Evolutionary conservation across 768 basidiomycete genomes (phyloP), one percentile per base, ranked within the genome.

Genomic region (Collybiopsis confluens): DNA sequence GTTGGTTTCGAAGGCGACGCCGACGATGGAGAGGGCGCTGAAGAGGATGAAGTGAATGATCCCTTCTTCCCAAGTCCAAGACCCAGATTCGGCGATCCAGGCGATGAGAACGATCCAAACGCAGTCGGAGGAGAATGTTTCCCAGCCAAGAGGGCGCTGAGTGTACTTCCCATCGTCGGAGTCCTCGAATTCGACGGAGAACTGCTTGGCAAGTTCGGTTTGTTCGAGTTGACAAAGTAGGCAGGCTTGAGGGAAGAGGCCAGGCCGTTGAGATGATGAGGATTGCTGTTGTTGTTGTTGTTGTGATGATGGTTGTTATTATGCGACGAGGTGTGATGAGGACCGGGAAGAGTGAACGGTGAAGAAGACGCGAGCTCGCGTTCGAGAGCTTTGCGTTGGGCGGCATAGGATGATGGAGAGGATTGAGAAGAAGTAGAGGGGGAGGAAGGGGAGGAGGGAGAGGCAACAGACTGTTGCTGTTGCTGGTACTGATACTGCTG

Each of bases 51-150:
- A 21, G 23, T 20, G n/a, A 50, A 40, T n/a, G 36, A 54, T 11
- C 37, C 7, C 49, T 70, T 71, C 52, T 61, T 65, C 27, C 70
- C 53, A n/a, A 33, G 30, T 26, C 70, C 53, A n/a, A 33, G 30
- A 33, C 13, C 13, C 5, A 74, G 58, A 6, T 70, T 35, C 33
- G 82, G 71, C 6, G 77, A 75, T 9, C 70, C 49, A 5, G 81
- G 76, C 1, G 80, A 76, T 1, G 75, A 72, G 16, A 44, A 33
- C 46, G 56, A 33, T 9, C 47, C 47, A 37, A 48, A 38, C 2
- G 16, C 47, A 26, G 33, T 55, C 56, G 67, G 60, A 1, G 56
- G 52, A 2, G 70, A 52, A 30, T 76, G 68, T 64, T 85, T 85
- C 54, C 79, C 79, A 13, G 54, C 48, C 36, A 55, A 46, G 76